Base-by-base conservation (phyloP, 805 yeast species). In the Naumovozyma castellii region DNA sequence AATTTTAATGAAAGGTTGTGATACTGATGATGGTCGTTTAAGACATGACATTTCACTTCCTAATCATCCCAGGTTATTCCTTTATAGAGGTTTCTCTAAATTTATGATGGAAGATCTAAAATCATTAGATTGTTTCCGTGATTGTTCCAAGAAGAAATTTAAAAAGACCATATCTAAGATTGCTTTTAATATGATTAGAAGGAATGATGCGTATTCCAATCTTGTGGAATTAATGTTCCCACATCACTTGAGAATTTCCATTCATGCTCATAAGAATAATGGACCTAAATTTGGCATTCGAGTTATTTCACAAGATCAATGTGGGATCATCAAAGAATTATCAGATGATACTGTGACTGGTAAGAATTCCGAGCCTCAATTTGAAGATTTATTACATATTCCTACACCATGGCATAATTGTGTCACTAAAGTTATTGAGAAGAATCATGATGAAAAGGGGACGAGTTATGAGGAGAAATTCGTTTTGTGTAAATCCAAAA, bases 341-440 rank as follows among this genome's bases (percentile, higher is more conserved):
- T 58, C 56, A 18, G 38, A 51, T 19, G 59, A 51, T 14, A n/a
- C 34, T 3, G 27, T 22, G 6, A 22, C 9, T 22, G 27, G 10
- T 22, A 10, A 10, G 6, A 10, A 22, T 22, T 22, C 6, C 10
- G 27, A 69, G 37, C 79, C 75, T 2, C 51, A 51, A 19, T 68
- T 61, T 50, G 75, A 71, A 34, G 80, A 73, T 46, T 59, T 72
- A 46, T 65, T 76, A 42, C 82, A 76, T 53, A 75, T 76, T 42
- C 81, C 82, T 37, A 76, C 81, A 0, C 81, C 82, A 35, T 76
- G 81, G 81, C 82, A 76, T 55, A 76, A 76, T 47, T 62, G 74
- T 38, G 67, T 76, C 12, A 70, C 72, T 18, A 44, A 50, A 18
- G 35, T 47, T 9, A 19, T 29, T 16, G 35, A 29, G n/a, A 18